Base-by-base conservation (phyloP, 2,329 filamentous ascomycete genomes). In the Nemania sp. region DNA sequence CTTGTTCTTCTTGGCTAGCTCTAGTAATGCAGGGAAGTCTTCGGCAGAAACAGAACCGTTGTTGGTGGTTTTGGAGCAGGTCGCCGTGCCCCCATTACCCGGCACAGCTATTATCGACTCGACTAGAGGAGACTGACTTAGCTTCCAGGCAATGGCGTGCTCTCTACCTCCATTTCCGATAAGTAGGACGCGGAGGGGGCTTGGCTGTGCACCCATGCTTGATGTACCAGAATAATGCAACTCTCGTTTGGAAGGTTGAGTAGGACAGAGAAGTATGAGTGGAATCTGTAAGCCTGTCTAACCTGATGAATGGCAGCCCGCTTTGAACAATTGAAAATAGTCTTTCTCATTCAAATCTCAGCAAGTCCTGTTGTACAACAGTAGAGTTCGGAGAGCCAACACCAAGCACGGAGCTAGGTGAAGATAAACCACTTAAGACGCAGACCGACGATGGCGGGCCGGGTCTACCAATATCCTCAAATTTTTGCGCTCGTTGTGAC, bases 121-220 rank as follows among this genome's bases (percentile, higher is more conserved):
- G 57, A 96, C 90, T 40, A 81, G 80, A 36, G 86, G 79, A 14
- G 91, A 96, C 72, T 96, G 88, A 68, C 86, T 84, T 59, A 97
- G 79, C 75, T 95, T 97, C 92, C 92, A 97, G 36, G 92, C 91
- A 59, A 97, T 82, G 41, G 92, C 90, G 74, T 97, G 91, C 76
- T 99, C 94, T 66, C 94, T 86, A 65, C 93, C 94, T 63, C 94
- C 94, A 70, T 93, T 96, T 67, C 94, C 93, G 62, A 97, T 86
- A 60, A 97, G 85, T 60, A 97, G 86, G 64, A 97, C 80, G 64
- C 86, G 82, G 60, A 91, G 79, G 26, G 72, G 61, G 43, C 54
- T 44, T 19, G 49, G 65, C 51, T 66, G 54, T 22, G 62, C 52
- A 43, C 56, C 61, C 68, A 69, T 69, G 33, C 33, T 54, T 59